Evolutionary conservation across 2,329 filamentous ascomycete species (phyloP).

Genomic region (Scedosporium apiospermum): DNA sequence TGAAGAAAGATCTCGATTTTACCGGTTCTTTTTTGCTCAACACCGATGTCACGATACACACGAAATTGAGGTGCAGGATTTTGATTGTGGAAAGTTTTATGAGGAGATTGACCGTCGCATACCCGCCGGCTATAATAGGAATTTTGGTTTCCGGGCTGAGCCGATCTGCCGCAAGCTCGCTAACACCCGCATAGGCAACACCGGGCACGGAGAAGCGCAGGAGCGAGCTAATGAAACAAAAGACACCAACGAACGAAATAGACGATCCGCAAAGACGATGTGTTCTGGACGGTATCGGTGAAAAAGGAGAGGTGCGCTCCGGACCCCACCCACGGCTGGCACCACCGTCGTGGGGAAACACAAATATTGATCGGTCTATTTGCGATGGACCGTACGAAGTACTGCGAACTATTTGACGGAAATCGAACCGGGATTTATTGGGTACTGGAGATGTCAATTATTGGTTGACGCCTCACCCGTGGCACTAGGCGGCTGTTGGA

Average conservation of each 20-base stretch:
- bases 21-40: not conserved
- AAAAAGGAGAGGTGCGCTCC: not conserved
- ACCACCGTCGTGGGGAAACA: not conserved
- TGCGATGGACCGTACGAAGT: not conserved
- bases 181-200: not conserved
- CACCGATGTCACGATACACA: not conserved
- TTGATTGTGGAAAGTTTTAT: not conserved
- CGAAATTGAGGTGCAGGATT: not conserved
- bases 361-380: not conserved
- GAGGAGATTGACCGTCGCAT: not conserved
- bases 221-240: not conserved
- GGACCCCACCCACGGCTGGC: not conserved
- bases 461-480: too few relatives aligned
- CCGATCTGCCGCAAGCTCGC: not conserved
- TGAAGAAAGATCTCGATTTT: not conserved
- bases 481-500: too few relatives aligned
- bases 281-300: not conserved
- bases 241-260: not conserved
- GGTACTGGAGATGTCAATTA: too few relatives aligned
- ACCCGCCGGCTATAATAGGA: not conserved
- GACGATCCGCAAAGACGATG: not conserved
- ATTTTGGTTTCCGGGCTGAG: not conserved
- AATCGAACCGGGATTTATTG: too few relatives aligned
- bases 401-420: too few relatives aligned
- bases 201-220: not conserved